Percentiles rank a stretch among this genome's conserved stretches.
These are phyloP conservation scores for Pseudogymnoascus sp. DNA, from an alignment of 2,329 filamentous ascomycete species.

Conservation along the genomic window DNA sequence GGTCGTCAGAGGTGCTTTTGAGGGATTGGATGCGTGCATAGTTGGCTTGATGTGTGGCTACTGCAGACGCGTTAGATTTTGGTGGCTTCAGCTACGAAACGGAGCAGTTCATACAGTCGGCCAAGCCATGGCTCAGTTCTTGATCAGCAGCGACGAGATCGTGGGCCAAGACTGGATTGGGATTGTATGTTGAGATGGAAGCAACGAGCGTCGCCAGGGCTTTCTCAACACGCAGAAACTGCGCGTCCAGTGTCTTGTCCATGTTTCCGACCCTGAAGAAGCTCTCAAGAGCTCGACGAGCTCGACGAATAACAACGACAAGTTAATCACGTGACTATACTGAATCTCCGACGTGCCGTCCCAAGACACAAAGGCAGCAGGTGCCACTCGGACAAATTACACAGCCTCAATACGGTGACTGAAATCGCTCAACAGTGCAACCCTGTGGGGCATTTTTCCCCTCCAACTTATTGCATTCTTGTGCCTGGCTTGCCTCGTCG, in stretches of 20 bases:
- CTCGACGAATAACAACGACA: not conserved
- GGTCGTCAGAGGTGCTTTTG: constrained; percentile 52
- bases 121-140: constrained; percentile 56
- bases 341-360: not conserved
- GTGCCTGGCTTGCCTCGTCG: constrained; percentile 6
- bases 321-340: not conserved
- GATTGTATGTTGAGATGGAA: constrained; percentile 75
- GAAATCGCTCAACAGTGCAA: constrained; percentile 4
- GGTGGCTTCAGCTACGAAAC: not conserved
- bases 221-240: constrained; percentile 58
- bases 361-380: not conserved
- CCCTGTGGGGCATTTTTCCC: constrained; percentile 4
- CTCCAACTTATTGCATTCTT: constrained; percentile 1
- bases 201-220: constrained; percentile 63
- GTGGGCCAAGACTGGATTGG: constrained; percentile 55
- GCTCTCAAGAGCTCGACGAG: not conserved
- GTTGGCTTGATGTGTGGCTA: constrained; percentile 68
- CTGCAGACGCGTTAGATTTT: constrained; percentile 32
- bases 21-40: constrained; percentile 58
- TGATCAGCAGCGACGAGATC: constrained; percentile 64
- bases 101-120: constrained; percentile 43
- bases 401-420: constrained; percentile 15
- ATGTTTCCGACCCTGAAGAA: too few species aligned
- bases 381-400: not conserved
- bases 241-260: constrained; percentile 52